A percentile compares a stretch with the other conserved stretches of the same genome.
phyloP scores from a whole-genome alignment of 495 filamentous ascomycete species.

The Aspergillus sparsus region DNA sequence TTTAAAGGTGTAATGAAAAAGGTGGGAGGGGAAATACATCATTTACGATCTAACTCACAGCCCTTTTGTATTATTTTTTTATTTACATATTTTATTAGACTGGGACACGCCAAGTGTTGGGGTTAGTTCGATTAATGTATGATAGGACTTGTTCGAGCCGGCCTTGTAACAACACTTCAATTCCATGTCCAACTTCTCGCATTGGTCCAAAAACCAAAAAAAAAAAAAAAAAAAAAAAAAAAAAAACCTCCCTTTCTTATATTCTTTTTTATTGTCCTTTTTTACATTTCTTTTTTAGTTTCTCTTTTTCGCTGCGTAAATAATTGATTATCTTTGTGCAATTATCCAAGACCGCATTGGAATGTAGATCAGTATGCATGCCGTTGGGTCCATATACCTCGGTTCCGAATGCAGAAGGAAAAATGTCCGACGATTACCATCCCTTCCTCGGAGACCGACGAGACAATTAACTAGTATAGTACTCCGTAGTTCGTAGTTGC shows the following conservation, averaged over 20 bases:
- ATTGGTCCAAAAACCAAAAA: background rate
- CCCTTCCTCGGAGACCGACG: conserved; percentile 2
- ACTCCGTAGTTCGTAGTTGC: background rate
- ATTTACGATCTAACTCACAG: conserved; percentile 24
- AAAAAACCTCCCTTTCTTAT: background rate
- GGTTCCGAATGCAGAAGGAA: conserved; percentile 6
- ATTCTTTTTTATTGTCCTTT: too few relatives aligned
- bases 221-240: background rate
- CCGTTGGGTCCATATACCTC: background rate
- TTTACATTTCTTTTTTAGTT: too few relatives aligned
- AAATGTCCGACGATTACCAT: conserved; percentile 1
- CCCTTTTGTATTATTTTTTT: conserved; percentile 31
- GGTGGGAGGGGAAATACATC: conserved; percentile 9
- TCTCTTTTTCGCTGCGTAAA: background rate
- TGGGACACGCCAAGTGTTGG: conserved; percentile 39
- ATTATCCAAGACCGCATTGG: background rate
- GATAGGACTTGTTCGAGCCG: conserved; percentile 53
- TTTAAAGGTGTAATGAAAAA: conserved; percentile 20
- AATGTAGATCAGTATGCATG: background rate
- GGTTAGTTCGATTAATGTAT: conserved; percentile 46
- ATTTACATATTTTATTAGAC: conserved; percentile 33
- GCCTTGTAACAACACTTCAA: conserved; percentile 49
- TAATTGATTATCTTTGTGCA: background rate
- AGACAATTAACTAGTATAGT: background rate
- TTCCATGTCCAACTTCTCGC: conserved; percentile 25